phyloP scores from a whole-genome alignment of 768 basidiomycete species.

The Mycena indigotica region DNA sequence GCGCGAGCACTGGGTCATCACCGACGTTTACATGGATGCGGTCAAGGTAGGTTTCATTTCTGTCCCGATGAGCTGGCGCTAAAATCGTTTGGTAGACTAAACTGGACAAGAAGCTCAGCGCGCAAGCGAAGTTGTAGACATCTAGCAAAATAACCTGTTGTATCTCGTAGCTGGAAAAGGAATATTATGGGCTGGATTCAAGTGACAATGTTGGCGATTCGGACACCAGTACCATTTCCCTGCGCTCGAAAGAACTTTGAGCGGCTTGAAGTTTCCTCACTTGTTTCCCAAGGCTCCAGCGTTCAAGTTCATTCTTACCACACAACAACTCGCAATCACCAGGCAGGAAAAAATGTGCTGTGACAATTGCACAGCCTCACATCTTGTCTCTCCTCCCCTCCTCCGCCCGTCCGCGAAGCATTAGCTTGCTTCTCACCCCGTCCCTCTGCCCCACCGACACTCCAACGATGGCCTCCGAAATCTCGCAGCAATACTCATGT shows the following conservation, averaged over 20 bases:
- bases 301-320: no score
- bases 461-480: constrained; percentile 70
- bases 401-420: constrained; percentile 58
- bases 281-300: no score
- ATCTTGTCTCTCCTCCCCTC: constrained; percentile 28
- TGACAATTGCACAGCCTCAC: constrained; percentile 9
- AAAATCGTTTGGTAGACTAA: constrained; percentile 36
- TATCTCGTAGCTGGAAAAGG: no score
- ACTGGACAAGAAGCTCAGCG: constrained; percentile 46
- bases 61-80: neutral
- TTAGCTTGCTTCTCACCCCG: constrained; percentile 81
- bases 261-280: no score
- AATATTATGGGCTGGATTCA: no score
- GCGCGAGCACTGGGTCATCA: constrained; percentile 96
- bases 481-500: constrained; percentile 87
- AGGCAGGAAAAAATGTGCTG: neutral
- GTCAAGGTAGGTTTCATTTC: constrained; percentile 66
- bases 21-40: constrained; percentile 89
- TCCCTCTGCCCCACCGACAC: constrained; percentile 34
- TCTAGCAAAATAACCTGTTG: no score
- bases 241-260: no score
- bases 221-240: no score
- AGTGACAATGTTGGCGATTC: no score
- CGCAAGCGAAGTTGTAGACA: constrained; percentile 22
- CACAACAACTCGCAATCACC: no score